These are phyloP conservation scores for Solanum pinnatisectum DNA, from an alignment of 257 asterid genomes.

Conservation along the genomic window DNA sequence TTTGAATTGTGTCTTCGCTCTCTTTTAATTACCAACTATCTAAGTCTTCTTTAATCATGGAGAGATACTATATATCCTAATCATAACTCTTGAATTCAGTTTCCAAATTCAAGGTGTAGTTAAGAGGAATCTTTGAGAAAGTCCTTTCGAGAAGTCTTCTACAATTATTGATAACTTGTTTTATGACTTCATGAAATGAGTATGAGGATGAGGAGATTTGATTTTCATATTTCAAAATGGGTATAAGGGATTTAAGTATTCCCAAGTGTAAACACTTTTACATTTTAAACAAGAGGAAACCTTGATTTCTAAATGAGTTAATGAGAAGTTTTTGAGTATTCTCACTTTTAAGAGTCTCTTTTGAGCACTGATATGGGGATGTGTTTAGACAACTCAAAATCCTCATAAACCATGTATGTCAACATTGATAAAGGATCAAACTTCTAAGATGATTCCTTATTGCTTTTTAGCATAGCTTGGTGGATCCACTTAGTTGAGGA, in stretches of 20 bases:
- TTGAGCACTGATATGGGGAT: background rate
- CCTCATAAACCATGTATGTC: too few species aligned
- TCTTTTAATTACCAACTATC: background rate
- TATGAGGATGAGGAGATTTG: too few species aligned
- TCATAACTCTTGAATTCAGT: background rate
- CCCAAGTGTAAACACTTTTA: background rate
- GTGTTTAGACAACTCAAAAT: too few species aligned
- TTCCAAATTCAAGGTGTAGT: background rate
- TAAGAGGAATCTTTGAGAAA: too few species aligned
- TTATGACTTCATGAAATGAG: background rate
- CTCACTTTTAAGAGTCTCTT: background rate
- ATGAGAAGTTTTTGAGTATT: background rate
- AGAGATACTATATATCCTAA: background rate
- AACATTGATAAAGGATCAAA: background rate
- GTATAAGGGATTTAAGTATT: background rate
- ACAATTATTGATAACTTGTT: background rate
- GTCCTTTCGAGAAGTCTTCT: background rate
- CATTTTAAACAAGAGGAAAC: background rate
- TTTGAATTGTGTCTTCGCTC: too few species aligned
- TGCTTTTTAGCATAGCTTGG: background rate
- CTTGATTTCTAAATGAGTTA: background rate
- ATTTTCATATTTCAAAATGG: background rate
- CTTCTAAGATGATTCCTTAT: background rate
- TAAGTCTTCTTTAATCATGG: too few species aligned
- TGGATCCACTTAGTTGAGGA: background rate